A percentile compares a stretch with the other conserved stretches of the same genome.
Conservation (phyloP, 129 eudicot genomes). For the Daucus carota region DNA sequence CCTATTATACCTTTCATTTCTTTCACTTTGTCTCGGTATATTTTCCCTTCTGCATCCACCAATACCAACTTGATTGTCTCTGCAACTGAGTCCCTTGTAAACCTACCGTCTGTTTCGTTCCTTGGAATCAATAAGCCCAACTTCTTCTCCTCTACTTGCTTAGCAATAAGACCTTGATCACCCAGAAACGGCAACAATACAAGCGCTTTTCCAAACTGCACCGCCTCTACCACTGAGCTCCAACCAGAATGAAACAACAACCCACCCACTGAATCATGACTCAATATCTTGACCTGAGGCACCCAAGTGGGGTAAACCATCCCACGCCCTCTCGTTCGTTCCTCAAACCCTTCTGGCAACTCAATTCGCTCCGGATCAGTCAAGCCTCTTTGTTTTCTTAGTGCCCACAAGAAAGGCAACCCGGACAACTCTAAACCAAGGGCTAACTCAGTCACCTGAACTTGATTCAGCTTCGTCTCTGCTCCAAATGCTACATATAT, state of each 20-base stretch:
- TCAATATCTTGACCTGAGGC: conserved; percentile 19
- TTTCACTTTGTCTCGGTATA: conserved; percentile 15
- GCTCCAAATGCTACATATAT: conserved; percentile 17
- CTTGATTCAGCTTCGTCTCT: conserved; percentile 14
- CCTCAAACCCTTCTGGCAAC: conserved; percentile 20
- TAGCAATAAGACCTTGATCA: conserved; percentile 20
- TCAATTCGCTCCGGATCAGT: neutral
- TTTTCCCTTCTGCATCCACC: conserved; percentile 13
- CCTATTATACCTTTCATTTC: conserved; percentile 15
- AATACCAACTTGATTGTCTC: conserved; percentile 16
- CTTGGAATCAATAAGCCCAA: conserved; percentile 6
- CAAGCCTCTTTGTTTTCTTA: neutral
- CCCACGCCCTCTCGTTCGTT: conserved; percentile 8
- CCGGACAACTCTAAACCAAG: conserved; percentile 15
- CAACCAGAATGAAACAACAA: conserved; percentile 15
- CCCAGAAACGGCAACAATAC: conserved; percentile 7
- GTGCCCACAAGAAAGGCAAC: conserved; percentile 18
- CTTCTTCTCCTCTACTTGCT: conserved; percentile 1
- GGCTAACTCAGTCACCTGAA: conserved; percentile 17
- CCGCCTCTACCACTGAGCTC: conserved; percentile 16
- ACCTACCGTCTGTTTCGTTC: conserved; percentile 9
- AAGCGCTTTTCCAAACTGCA: conserved; percentile 4
- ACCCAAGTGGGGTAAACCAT: conserved; percentile 20
- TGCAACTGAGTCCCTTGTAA: conserved; percentile 14
- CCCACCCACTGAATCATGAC: conserved; percentile 19